phyloP scores from a whole-genome alignment of 192 early-diverging fungal species.

The Coemansia brasiliensis region DNA sequence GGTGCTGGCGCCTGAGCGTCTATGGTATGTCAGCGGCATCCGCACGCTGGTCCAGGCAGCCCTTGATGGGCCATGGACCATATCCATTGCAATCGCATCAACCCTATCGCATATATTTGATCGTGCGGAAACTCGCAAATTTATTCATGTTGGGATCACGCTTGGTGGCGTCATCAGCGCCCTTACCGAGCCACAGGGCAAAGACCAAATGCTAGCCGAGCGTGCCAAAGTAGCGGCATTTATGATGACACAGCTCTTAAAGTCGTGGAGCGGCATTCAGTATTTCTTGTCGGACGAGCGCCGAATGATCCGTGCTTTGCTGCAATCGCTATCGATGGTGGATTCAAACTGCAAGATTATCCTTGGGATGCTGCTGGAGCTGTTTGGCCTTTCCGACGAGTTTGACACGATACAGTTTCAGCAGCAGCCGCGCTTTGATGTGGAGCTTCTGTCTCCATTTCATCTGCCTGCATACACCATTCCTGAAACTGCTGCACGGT shows the following conservation, averaged over 20 bases:
- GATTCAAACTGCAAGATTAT: constrained; percentile 44
- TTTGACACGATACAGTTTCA: constrained; percentile 54
- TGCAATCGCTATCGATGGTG: constrained; percentile 39
- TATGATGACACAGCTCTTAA: constrained; percentile 53
- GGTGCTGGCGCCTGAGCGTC: constrained; percentile 30
- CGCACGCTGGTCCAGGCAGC: constrained; percentile 46
- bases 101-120: constrained; percentile 47
- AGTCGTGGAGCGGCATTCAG: constrained; percentile 58
- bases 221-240: constrained; percentile 48
- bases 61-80: constrained; percentile 53
- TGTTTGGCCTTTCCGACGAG: constrained; percentile 52
- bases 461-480: constrained; percentile 37
- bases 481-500: constrained; percentile 30
- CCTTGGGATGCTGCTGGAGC: constrained; percentile 53
- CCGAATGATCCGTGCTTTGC: constrained; percentile 26
- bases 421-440: constrained; percentile 52
- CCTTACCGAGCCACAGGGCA: constrained; percentile 42
- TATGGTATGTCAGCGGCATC: constrained; percentile 47
- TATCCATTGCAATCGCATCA: constrained; percentile 38
- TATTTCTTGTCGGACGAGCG: constrained; percentile 52
- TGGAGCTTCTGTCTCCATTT: constrained; percentile 42
- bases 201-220: constrained; percentile 41
- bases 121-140: constrained; percentile 31
- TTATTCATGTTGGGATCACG: constrained; percentile 31
- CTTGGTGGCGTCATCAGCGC: constrained; percentile 47